Conservation (phyloP, 176 grass and related monocot species). For the Alopecurus myosuroides region DNA sequence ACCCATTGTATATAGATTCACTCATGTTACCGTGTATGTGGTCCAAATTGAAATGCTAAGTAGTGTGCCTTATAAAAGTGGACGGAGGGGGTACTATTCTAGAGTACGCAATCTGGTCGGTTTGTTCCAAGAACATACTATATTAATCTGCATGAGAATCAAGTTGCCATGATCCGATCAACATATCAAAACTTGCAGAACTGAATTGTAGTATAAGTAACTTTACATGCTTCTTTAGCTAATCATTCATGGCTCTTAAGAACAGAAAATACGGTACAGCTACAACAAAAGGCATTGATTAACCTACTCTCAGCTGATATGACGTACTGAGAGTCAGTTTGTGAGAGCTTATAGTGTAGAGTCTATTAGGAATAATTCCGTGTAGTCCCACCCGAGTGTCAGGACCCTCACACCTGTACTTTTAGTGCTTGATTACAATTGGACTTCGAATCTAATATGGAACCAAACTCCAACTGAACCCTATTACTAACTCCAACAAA, state of each 20-base stretch:
- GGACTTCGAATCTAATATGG: background rate
- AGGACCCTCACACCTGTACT: background rate
- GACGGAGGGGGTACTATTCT: no score
- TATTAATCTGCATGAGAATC: background rate
- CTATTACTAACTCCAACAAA: background rate
- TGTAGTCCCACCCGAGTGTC: background rate
- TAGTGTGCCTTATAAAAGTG: no score
- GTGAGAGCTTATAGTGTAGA: background rate
- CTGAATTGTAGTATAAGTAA: conserved; percentile 6
- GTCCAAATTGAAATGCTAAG: no score
- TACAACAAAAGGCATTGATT: background rate
- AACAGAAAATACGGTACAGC: conserved; percentile 4
- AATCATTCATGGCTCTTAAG: background rate
- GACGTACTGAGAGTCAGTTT: background rate
- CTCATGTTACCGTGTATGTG: no score
- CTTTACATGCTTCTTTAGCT: background rate
- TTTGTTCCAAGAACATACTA: background rate
- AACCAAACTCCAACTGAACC: background rate
- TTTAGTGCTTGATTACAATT: background rate
- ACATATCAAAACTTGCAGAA: conserved; percentile 15
- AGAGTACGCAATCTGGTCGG: conserved; percentile 17
- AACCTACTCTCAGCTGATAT: background rate
- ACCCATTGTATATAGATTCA: no score
- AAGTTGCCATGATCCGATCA: background rate
- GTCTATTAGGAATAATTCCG: background rate